phyloP scores from a whole-genome alignment of 768 basidiomycete genomes.

The Naganishia vishniacii region DNA sequence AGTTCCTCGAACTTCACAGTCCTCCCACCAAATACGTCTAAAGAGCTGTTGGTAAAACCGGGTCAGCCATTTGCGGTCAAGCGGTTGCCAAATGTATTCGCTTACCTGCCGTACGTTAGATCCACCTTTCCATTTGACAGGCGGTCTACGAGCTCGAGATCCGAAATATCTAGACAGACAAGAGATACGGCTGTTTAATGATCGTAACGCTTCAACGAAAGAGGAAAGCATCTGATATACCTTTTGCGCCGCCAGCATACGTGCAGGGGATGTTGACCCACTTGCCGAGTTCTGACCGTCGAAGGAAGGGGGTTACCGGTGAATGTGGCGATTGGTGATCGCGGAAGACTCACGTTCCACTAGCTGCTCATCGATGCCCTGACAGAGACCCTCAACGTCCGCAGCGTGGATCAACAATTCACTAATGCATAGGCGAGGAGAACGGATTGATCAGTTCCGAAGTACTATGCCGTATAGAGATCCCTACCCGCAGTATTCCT shows the following conservation, averaged over 20 bases:
- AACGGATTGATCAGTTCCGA: too few relatives aligned
- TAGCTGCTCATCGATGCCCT: conserved; percentile 87
- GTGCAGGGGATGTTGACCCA: conserved; percentile 90
- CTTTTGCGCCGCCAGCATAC: conserved; percentile 92
- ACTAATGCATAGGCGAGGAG: too few relatives aligned
- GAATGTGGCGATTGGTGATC: not conserved
- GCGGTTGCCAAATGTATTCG: not conserved
- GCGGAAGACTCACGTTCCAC: conserved; percentile 60
- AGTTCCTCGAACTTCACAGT: conserved; percentile 52
- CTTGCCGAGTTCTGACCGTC: conserved; percentile 66
- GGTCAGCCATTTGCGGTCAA: not conserved
- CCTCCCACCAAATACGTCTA: conserved; percentile 54
- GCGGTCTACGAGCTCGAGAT: conserved; percentile 70
- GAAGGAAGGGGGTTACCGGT: not conserved
- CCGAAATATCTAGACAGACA: conserved; percentile 62
- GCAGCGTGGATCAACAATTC: conserved; percentile 95
- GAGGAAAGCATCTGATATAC: too few relatives aligned
- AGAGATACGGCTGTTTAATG: too few relatives aligned
- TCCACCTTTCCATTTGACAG: conserved; percentile 80
- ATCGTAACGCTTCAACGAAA: too few relatives aligned
- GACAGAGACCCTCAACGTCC: conserved; percentile 95
- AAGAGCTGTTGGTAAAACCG: conserved; percentile 37
- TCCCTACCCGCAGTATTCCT: conserved; percentile 33
- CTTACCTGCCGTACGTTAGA: conserved; percentile 75
- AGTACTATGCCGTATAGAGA: conserved; percentile 9